phyloP scores from a whole-genome alignment of 2,329 filamentous ascomycete genomes.

The Fulvia fulva region DNA sequence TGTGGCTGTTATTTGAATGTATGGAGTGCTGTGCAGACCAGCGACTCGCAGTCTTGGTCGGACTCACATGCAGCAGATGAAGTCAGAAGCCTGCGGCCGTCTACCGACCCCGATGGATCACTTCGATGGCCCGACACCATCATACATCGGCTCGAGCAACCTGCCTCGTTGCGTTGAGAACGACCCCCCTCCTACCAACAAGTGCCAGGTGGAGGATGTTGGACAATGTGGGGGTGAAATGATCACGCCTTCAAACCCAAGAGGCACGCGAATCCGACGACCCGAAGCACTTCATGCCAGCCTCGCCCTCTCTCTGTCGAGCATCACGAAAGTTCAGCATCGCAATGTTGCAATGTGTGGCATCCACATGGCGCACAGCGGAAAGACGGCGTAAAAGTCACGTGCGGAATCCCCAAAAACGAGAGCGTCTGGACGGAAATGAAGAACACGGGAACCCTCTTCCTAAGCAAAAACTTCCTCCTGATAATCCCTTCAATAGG shows the following conservation, averaged over 20 bases:
- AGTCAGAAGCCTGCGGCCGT: background rate
- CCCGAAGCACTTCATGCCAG: background rate
- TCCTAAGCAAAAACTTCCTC: conserved; percentile 59
- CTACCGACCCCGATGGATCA: background rate
- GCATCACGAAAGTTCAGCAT: background rate
- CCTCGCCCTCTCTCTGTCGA: background rate
- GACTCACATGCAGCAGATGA: background rate
- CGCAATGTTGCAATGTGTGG: conserved; percentile 5
- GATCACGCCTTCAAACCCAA: conserved; percentile 4
- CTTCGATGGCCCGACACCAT: background rate
- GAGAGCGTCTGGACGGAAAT: conserved; percentile 58
- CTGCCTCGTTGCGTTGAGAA: background rate
- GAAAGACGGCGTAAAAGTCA: conserved; percentile 60
- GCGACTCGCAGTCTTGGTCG: background rate
- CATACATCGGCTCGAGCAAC: background rate
- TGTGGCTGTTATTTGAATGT: background rate
- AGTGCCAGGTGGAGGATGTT: background rate
- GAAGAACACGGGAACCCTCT: conserved; percentile 55
- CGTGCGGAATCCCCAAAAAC: conserved; percentile 50
- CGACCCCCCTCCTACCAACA: background rate
- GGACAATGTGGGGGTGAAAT: background rate
- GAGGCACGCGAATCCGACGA: conserved; percentile 7
- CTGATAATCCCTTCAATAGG: conserved; percentile 65
- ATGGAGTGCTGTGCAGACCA: background rate
- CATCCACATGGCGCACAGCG: conserved; percentile 41